Base-by-base conservation (phyloP, 257 asterid species). In the Solanum bulbocastanum region DNA sequence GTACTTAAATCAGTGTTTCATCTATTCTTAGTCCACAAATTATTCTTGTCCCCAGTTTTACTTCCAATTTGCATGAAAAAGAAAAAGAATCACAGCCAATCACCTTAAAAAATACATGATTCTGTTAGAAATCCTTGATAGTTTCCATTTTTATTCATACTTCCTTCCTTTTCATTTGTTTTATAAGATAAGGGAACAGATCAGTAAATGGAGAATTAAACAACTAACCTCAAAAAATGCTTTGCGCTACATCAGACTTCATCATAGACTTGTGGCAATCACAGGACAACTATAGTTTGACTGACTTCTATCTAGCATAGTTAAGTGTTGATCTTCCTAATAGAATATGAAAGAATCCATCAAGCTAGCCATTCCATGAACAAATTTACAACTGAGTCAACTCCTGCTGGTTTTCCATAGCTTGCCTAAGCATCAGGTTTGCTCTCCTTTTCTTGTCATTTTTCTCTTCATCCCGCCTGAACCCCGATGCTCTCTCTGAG, bases 361-460 rank as follows among this genome's bases (percentile, higher is more conserved):
- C 84, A 25, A 42, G n/a, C 36, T 4, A 78, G 25, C 84, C n/a
- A 25, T 89, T n/a, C 91, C 87, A 87, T 89, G 89, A 89, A 89
- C 92, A 90, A 93, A 92, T 93, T 93, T 93, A 97, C 98, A 96
- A 88, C 93, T 93, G 98, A 86, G 96, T 94, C 88, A 93, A 95
- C 91, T 96, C 98, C 90, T 91, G 94, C 90, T 92, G 97, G 90
- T 92, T 97, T 90, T 92, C 98, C 91, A 92, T 71, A 23, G 99
- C 90, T 87, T 95, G 98, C 90, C 93, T 88, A 36, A 97, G 94
- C 85, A 96, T 93, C 88, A 89, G 92, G 94, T 94, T 98, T 81
- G 96, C 98, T 90, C 98, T 91, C 91, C 98, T 94, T n/a, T 52
- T 96, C 94, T n/a, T n/a, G n/a, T n/a, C n/a, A n/a, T n/a, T n/a